These are phyloP conservation scores for Sclerotinia sclerotiorum DNA, from an alignment of 2,329 filamentous ascomycete genomes.

Conservation along the genomic window DNA sequence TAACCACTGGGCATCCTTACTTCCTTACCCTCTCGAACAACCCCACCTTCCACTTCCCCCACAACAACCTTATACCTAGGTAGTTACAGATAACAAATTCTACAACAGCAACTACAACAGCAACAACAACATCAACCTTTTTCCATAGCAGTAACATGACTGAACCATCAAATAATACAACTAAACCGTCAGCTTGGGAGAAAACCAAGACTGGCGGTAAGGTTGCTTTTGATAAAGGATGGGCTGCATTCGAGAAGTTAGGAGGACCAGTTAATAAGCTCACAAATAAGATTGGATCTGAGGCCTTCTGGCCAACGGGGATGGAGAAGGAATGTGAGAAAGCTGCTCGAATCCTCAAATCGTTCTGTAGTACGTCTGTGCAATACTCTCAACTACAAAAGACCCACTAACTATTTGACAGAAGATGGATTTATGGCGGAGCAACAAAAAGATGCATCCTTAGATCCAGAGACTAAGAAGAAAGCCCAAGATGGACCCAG, in stretches of 20 bases:
- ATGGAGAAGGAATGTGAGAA: constrained; percentile 91
- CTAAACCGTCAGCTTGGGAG: constrained; percentile 16
- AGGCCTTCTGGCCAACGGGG: constrained; percentile 82
- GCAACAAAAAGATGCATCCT: constrained; percentile 16
- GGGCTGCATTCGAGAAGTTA: constrained; percentile 24
- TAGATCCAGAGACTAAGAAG: constrained; percentile 43
- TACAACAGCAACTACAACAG: neutral
- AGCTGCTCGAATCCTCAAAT: constrained; percentile 82
- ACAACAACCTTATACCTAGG: neutral
- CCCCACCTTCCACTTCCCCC: neutral
- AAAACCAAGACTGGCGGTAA: constrained; percentile 24
- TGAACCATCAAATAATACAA: neutral
- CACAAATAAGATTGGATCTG: constrained; percentile 76
- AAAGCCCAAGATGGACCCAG: constrained; percentile 45
- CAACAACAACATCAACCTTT: neutral
- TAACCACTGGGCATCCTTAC: neutral
- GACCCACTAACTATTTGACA: constrained; percentile 38
- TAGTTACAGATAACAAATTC: neutral
- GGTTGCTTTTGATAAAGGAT: constrained; percentile 25
- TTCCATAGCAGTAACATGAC: neutral
- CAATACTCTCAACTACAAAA: constrained; percentile 29
- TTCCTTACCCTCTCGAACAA: neutral
- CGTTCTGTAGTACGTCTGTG: constrained; percentile 73
- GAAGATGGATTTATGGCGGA: constrained; percentile 64
- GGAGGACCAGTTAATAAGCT: constrained; percentile 77